Percentiles rank a stretch among this genome's conserved stretches.
Evolutionary conservation across 2,329 filamentous ascomycete genomes (phyloP).

Genomic region (Ilyonectria robusta): DNA sequence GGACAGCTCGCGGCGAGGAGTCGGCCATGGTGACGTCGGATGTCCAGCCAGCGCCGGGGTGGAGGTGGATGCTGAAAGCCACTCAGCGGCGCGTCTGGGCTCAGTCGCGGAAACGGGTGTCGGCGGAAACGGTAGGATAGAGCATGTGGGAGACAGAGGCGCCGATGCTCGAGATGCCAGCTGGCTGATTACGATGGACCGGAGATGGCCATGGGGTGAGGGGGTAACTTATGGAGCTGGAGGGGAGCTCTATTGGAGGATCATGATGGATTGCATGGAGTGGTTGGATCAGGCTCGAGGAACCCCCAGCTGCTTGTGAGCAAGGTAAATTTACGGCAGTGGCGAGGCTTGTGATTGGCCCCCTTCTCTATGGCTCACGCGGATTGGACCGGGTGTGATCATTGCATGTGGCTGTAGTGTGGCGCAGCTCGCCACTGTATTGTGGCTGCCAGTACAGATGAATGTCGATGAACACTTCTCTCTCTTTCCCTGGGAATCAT

Average conservation of each 20-base stretch:
- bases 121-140: conserved; percentile 13
- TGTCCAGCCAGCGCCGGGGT: conserved; percentile 35
- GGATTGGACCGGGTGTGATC: conserved; percentile 23
- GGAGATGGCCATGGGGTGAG: conserved; percentile 44
- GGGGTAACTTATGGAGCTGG: conserved; percentile 35
- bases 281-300: conserved; percentile 39
- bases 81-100: conserved; percentile 38
- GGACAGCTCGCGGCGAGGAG: conserved; percentile 68
- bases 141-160: conserved; percentile 29
- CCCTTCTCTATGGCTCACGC: conserved; percentile 25
- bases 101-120: conserved; percentile 29
- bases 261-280: conserved; percentile 48
- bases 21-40: conserved; percentile 57
- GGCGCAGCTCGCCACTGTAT: neutral
- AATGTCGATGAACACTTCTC: neutral
- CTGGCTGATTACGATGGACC: conserved; percentile 39
- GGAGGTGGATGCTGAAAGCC: conserved; percentile 39
- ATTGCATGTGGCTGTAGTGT: conserved; percentile 21
- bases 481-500: too few relatives aligned
- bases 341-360: conserved; percentile 35
- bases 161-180: conserved; percentile 35
- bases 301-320: conserved; percentile 33
- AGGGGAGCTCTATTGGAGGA: conserved; percentile 44
- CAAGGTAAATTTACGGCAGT: conserved; percentile 40
- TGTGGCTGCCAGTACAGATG: too few relatives aligned